Percentiles rank a stretch among this genome's conserved stretches.
Evolutionary conservation across 2,329 filamentous ascomycete species (phyloP).

Genomic region (Trichophyton verrucosum): DNA sequence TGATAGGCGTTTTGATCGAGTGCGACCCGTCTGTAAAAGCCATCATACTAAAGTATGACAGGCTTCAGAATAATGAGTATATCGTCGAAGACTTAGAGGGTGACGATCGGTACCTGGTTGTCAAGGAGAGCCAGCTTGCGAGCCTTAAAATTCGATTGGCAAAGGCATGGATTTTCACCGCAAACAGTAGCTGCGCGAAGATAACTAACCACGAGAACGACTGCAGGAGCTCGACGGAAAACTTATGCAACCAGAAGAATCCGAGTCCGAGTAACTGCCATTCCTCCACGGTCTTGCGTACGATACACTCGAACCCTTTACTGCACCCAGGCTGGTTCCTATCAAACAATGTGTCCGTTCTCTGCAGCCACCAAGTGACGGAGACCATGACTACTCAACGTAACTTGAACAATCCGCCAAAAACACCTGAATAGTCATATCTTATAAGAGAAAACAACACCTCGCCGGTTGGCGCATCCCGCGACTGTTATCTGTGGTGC

Average conservation of each 20-base stretch:
- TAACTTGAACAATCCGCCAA: too few species aligned
- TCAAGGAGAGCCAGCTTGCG: conserved; percentile 35
- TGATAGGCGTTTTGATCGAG: conserved; percentile 34
- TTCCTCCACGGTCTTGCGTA: neutral
- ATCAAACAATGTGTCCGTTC: neutral
- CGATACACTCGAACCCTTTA: neutral
- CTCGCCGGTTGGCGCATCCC: too few species aligned
- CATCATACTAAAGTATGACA: conserved; percentile 38
- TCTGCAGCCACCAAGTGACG: too few species aligned
- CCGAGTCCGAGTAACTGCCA: conserved; percentile 26
- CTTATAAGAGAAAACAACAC: too few species aligned
- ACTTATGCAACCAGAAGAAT: conserved; percentile 36
- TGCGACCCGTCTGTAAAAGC: conserved; percentile 39
- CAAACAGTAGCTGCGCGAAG: neutral
- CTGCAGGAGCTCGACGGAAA: conserved; percentile 36
- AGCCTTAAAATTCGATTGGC: conserved; percentile 32
- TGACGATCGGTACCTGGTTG: conserved; percentile 35
- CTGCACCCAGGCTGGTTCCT: neutral
- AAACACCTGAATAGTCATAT: too few species aligned
- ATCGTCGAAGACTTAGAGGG: conserved; percentile 36
- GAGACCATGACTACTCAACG: too few species aligned
- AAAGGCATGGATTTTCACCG: conserved; percentile 20
- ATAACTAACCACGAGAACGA: neutral
- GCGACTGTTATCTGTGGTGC: too few species aligned
- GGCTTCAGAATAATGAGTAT: conserved; percentile 33